Base-by-base conservation (phyloP, 306 rosid genomes). In the Gleditsia sinensis region DNA sequence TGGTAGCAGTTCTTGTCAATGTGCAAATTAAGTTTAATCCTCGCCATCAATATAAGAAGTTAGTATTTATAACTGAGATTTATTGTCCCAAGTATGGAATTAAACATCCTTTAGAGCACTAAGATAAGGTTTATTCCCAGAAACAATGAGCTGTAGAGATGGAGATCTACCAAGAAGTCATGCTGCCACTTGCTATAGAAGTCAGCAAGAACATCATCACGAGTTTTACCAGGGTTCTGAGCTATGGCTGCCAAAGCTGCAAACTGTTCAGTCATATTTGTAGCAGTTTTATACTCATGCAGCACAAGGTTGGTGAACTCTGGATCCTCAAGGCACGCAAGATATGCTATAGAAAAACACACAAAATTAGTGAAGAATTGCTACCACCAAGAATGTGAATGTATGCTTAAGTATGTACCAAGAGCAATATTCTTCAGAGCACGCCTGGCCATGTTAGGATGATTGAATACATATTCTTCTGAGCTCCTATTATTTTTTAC, bases 221-320 rank as follows among this genome's bases (percentile, higher is more conserved):
- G 97, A 67, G 79, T 77, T 88, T 92, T 80, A 63, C 99, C 95
- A 59, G 99, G 90, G 74, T 77, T 92, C 81, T 95, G 99, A 32
- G 91, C 88, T 62, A 92, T 61, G 62, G 99, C 97, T 23, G 87
- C 96, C 86, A 95, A 81, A 70, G 99, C 99, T 59, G 98, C 89
- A 81, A 95, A 90, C 71, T 95, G 99, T 24, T 95, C 99, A 0
- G 99, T 95, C 99, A 95, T 92, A 86, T 95, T 95, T 80, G 98
- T 87, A 69, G 99, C 98, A 68, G 84, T 68, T 69, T 61, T 75
- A 75, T 95, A 95, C 86, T 95, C 99, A 1, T 82, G 64, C 65
- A 92, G 78, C 1, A 79, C 91, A 67, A 90, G 83, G 74, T 87
- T 36, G 7, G 82, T 76, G 71, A 73, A 76, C 75, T 75, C 83